Evolutionary conservation across 2,329 filamentous ascomycete species (phyloP).

Genomic region (Penicillium sp.): DNA sequence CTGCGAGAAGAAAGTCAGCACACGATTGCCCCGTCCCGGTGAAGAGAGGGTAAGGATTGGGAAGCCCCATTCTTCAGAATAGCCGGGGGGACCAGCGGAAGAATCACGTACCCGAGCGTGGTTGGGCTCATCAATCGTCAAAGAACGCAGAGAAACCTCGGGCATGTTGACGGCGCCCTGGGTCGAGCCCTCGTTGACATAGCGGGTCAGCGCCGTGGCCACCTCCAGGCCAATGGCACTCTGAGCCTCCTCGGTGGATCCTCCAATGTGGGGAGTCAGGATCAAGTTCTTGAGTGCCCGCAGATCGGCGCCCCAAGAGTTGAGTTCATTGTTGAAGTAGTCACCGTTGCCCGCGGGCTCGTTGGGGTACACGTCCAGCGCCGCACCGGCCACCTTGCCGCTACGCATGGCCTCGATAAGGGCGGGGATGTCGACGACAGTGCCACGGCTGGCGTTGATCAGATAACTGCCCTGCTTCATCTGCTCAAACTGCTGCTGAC

Average conservation of each 20-base stretch:
- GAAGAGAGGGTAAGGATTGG: too few relatives aligned
- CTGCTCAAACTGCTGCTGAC: conserved; percentile 66
- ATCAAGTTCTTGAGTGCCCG: conserved; percentile 85
- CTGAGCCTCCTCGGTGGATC: conserved; percentile 96
- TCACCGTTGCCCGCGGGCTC: conserved; percentile 92
- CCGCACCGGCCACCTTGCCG: conserved; percentile 85
- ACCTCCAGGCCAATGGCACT: conserved; percentile 94
- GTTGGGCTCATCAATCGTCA: conserved; percentile 83
- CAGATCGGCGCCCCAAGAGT: conserved; percentile 79
- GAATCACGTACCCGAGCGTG: conserved; percentile 63
- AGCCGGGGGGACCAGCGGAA: background rate
- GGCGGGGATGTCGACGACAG: conserved; percentile 87
- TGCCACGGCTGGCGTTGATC: conserved; percentile 92
- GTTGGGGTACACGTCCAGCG: conserved; percentile 92
- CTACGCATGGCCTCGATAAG: conserved; percentile 79
- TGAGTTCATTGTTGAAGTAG: conserved; percentile 82
- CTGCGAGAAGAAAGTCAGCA: conserved; percentile 27
- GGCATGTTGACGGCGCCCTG: conserved; percentile 92
- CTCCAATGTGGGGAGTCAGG: conserved; percentile 92
- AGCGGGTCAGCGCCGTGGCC: conserved; percentile 76
- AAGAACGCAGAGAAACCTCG: conserved; percentile 83
- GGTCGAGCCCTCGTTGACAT: conserved; percentile 92
- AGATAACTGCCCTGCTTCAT: conserved; percentile 94
- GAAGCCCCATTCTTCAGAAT: too few relatives aligned
- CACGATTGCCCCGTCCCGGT: too few relatives aligned